A percentile compares a stretch with the other conserved stretches of the same genome.
These are phyloP conservation scores for Neonothopanus nambi DNA, from an alignment of 1,284 basidiomycete species.

Conservation along the genomic window DNA sequence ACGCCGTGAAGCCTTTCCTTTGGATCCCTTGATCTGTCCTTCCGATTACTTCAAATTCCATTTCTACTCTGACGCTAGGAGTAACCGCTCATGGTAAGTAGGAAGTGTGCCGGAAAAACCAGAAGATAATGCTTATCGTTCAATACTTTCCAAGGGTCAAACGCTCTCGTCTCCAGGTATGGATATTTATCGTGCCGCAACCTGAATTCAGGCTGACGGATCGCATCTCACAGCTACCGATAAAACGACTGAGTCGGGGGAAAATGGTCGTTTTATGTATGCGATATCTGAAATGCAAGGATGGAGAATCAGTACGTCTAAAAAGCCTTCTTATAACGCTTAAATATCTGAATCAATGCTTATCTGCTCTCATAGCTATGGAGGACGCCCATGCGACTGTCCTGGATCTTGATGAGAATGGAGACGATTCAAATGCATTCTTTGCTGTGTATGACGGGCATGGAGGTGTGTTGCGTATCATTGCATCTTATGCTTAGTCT, in stretches of 20 bases:
- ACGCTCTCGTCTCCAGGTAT: constrained; percentile 37
- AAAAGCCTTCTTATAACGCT: constrained; percentile 5
- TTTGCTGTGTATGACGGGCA: constrained; percentile 99
- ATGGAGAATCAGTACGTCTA: constrained; percentile 90
- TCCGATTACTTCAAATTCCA: background rate
- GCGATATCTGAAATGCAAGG: constrained; percentile 98
- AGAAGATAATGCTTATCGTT: background rate
- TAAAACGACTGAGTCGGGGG: constrained; percentile 82
- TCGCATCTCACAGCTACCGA: constrained; percentile 61
- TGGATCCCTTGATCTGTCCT: background rate
- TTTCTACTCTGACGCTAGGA: background rate
- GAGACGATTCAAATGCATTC: constrained; percentile 68
- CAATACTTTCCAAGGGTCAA: constrained; percentile 28
- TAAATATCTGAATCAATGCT: too few species aligned
- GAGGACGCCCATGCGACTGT: constrained; percentile 95
- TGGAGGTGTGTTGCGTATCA: constrained; percentile 67
- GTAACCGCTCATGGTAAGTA: constrained; percentile 3
- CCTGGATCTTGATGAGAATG: constrained; percentile 61
- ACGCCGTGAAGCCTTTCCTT: background rate
- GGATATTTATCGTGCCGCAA: background rate
- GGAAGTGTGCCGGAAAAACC: background rate
- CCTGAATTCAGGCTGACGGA: background rate
- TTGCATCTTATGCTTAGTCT: constrained; percentile 13
- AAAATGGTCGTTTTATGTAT: constrained; percentile 79
- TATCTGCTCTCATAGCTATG: constrained; percentile 64